Evolutionary conservation across 2,329 filamentous ascomycete genomes (phyloP).

Genomic region (Ophiognomonia clavigignenti-juglandacearum): DNA sequence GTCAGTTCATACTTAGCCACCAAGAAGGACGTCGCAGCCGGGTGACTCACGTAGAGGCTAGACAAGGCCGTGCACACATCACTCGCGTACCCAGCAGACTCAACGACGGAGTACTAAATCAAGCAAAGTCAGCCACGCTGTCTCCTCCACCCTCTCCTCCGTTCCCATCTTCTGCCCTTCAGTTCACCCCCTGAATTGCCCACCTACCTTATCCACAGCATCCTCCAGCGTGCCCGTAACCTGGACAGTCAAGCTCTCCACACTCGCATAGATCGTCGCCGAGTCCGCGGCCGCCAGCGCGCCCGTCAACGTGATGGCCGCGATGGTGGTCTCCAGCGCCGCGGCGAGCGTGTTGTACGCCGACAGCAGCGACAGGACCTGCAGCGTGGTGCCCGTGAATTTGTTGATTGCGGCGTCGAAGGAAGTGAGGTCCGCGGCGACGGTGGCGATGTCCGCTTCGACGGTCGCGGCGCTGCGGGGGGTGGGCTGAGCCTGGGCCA

Average conservation of each 20-base stretch:
- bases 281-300: slow-evolving; percentile 5
- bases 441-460: slow-evolving; percentile 6
- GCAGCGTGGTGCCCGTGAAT: slow-evolving; percentile 6
- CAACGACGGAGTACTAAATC: slow-evolving; percentile 4
- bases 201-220: slow-evolving; percentile 7
- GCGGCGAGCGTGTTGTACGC: slow-evolving; percentile 3
- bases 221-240: slow-evolving; percentile 4
- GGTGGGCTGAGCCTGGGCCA: slow-evolving; percentile 5
- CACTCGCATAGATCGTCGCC: slow-evolving; percentile 8
- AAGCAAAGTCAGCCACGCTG: no score
- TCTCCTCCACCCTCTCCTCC: no score
- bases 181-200: neutral
- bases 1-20: neutral
- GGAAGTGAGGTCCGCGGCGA: slow-evolving; percentile 8
- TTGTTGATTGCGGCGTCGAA: slow-evolving; percentile 10
- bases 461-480: slow-evolving; percentile 5
- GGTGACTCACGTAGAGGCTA: slow-evolving; percentile 1
- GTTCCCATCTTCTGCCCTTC: neutral
- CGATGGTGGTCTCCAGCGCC: slow-evolving; percentile 1
- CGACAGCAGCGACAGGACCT: slow-evolving; percentile 8
- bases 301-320: slow-evolving; percentile 7
- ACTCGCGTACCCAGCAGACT: slow-evolving; percentile 2
- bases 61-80: slow-evolving; percentile 6
- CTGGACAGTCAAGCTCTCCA: slow-evolving; percentile 6
- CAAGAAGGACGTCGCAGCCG: neutral